Base-by-base conservation (phyloP, 495 filamentous ascomycete species). In the Daldinia loculata region DNA sequence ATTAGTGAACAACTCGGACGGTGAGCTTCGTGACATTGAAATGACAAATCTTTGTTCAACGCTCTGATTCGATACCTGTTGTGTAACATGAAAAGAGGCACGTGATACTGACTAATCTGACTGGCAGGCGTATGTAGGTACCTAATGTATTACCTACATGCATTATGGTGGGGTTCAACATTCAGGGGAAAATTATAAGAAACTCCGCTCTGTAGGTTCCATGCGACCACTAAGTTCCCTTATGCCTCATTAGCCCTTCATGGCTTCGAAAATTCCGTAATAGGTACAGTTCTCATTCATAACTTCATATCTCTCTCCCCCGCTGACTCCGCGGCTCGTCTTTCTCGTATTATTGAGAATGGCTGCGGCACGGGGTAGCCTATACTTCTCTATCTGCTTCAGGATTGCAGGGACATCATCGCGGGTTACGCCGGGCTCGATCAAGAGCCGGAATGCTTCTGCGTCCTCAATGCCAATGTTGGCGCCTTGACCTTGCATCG, bases 401-500 rank as follows among this genome's bases (percentile, higher is more conserved):
- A 75, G 57, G 39, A 72, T 66, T 11, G 11, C 45, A 12, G 64
- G 68, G 14, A 75, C 41, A 24, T 75, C 64, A 6, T 72, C 50
- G 61, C 64, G 64, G 1, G 58, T 61, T 22, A 71, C 64, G 4
- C 72, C 68, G 0, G 56, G 63, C 39, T 72, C 51, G 17, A 32
- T 69, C 24, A 79, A 57, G 2, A 75, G 71, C 32, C 60, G 60
- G 12, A 79, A 71, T 0, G 67, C 71, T 22, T 78, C 76, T 0
- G 77, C 81, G 51, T 83, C 81, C 69, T 83, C 81, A 27, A 83
- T 76, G 2, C 80, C 75, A 22, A 78, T 67, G 19, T 72, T 78
- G 6, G 77, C 77, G 15, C 81, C 82, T 34, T 81, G 75, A 2
- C 78, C 82, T 38, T 82, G 79, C 26, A 74, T 57, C 1, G 78